Evolutionary conservation across 345 rosid species (phyloP).

Genomic region (Hypericum androsaemum): DNA sequence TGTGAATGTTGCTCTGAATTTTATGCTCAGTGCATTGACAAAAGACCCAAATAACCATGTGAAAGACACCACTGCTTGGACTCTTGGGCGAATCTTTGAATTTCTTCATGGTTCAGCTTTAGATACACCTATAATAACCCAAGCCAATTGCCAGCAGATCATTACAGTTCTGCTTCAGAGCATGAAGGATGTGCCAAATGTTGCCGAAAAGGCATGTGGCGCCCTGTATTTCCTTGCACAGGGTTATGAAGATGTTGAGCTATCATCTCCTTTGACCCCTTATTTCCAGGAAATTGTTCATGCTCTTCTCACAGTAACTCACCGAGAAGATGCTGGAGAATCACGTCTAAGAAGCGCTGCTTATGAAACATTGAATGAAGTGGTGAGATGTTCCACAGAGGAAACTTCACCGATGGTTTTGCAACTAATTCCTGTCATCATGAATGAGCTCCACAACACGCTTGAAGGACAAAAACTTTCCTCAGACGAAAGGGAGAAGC

Average conservation of each 20-base stretch:
- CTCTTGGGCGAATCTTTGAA: constrained; percentile 71
- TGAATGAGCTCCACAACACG: constrained; percentile 3
- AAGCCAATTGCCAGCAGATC: constrained; percentile 65
- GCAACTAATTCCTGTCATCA: constrained; percentile 7
- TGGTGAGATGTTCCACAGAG: constrained; percentile 1
- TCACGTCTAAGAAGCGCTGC: constrained; percentile 69
- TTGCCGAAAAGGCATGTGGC: constrained; percentile 67
- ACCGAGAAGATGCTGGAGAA: constrained; percentile 68
- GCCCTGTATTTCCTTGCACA: constrained; percentile 66
- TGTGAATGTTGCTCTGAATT: constrained; percentile 11
- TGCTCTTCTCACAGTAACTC: constrained; percentile 58
- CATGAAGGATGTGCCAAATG: constrained; percentile 69
- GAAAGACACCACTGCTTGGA: constrained; percentile 52
- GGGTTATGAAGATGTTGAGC: constrained; percentile 52
- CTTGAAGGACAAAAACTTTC: constrained; percentile 4
- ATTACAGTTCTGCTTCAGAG: constrained; percentile 58
- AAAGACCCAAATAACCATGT: constrained; percentile 43
- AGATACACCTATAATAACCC: constrained; percentile 52
- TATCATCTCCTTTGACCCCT: constrained; percentile 52
- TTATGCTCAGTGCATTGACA: constrained; percentile 49
- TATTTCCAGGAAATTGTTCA: constrained; percentile 66
- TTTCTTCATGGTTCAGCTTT: constrained; percentile 60
- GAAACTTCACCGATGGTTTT: constrained; percentile 3
- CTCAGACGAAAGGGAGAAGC: constrained; percentile 20
- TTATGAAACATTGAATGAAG: constrained; percentile 22